These are phyloP conservation scores for Dissophora globulifera DNA, from an alignment of 192 early-diverging fungal species.

Conservation along the genomic window DNA sequence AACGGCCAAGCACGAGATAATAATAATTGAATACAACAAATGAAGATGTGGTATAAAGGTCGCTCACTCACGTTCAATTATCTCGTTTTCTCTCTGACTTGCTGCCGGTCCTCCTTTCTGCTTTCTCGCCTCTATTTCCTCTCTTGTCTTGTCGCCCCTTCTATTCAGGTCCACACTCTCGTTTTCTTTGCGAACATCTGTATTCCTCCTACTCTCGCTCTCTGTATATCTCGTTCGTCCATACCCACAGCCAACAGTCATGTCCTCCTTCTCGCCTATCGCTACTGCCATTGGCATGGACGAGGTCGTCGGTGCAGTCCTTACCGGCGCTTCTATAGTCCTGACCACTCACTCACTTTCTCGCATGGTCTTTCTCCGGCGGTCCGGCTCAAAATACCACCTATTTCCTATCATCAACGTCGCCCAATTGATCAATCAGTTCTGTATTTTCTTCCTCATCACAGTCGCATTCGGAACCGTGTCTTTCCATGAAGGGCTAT, in stretches of 20 bases:
- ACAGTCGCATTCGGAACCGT: slow-evolving; percentile 17
- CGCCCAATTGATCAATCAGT: slow-evolving; percentile 49
- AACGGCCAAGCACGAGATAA: too few relatives aligned
- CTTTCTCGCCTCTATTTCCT: neutral
- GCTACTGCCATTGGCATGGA: slow-evolving; percentile 22
- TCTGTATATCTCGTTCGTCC: neutral
- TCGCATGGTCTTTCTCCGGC: slow-evolving; percentile 46
- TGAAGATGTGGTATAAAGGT: too few relatives aligned
- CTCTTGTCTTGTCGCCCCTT: neutral
- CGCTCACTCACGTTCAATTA: neutral
- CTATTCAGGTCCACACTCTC: neutral
- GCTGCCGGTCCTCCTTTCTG: too few relatives aligned
- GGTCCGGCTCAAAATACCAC: slow-evolving; percentile 39
- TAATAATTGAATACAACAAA: too few relatives aligned
- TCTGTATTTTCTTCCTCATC: slow-evolving; percentile 43
- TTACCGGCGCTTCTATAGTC: slow-evolving; percentile 45
- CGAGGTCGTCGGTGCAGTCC: slow-evolving; percentile 38
- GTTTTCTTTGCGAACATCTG: slow-evolving; percentile 3
- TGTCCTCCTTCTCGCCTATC: slow-evolving; percentile 27
- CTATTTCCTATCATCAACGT: slow-evolving; percentile 56
- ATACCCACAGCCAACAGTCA: too few relatives aligned
- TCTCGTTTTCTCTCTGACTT: too few relatives aligned
- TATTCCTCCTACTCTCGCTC: neutral
- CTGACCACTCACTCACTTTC: slow-evolving; percentile 44
- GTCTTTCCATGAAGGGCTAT: slow-evolving; percentile 16